Evolutionary conservation across 768 basidiomycete species (phyloP), one percentile per base, ranked within the genome.

Genomic region (Leucosporidium yakuticum): DNA sequence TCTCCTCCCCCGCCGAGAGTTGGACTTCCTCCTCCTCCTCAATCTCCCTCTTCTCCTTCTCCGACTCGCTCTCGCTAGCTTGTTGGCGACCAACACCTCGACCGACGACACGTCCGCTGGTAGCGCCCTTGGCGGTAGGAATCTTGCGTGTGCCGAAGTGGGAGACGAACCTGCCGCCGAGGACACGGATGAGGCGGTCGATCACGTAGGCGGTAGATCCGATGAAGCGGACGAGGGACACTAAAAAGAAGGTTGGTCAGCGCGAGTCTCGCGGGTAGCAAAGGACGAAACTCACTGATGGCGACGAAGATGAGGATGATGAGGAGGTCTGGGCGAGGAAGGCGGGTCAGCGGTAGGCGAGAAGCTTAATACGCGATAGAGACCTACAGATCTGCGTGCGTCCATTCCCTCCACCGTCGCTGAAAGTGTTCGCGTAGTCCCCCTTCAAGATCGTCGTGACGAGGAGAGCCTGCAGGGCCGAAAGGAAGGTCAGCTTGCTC

Each of bases 301-400:
- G 89, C 88, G 44, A 90, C 89, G 74, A 91, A 91, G 19, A 83
- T 82, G 31, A 94, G 83, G 66, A 93, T 87, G 77, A 91, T 88
- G 29, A 86, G 83, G 79, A 93, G 82, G 78, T 93, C 92, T 44
- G 81, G 83, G 32, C 4, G 8, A 0, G 48, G 47, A 9, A 9
- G 36, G 15, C 4, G 4, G 21, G 27, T 54, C 53, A 54, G 53
- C 2, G 27, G 5, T 55, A 23, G 9, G 54, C 2, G 27, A 48
- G 14, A 19, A 8, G 8, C 1, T 39, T 34, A 44, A 31, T 25
- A 4, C 21, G 31, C 32, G 20, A n/a, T 25, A 48, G 20, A 44
- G 8, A 57, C 74, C 14, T 29, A 74, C 70, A 73, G 64, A 70
- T 74, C 27, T 89, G 89, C 53, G 86, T 86, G 63, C 84, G 82